phyloP scores from a whole-genome alignment of 2,329 filamentous ascomycete genomes.

The Penicillium freii region DNA sequence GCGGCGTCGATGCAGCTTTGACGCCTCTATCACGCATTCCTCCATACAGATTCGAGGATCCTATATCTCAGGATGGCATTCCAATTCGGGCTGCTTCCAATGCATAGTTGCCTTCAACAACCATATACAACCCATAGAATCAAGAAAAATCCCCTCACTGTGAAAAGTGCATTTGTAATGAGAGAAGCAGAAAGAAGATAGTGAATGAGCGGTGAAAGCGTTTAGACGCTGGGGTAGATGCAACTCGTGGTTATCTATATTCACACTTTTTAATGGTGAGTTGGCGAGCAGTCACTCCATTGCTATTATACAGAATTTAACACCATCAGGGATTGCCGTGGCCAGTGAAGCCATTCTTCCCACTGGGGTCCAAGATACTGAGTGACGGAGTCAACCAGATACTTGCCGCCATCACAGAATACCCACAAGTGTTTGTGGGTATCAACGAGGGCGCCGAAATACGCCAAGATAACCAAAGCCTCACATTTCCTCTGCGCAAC shows the following conservation, averaged over 20 bases:
- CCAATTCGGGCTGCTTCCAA: too few species aligned
- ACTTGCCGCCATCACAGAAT: conserved; percentile 32
- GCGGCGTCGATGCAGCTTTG: too few species aligned
- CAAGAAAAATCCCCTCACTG: too few species aligned
- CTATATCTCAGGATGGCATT: too few species aligned
- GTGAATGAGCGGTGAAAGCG: too few species aligned
- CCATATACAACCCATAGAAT: too few species aligned
- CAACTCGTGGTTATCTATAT: neutral
- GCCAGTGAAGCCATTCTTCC: conserved; percentile 31
- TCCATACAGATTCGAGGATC: too few species aligned
- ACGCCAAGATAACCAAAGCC: conserved; percentile 40
- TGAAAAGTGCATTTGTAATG: too few species aligned
- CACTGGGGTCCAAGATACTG: conserved; percentile 27
- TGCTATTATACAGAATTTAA: neutral
- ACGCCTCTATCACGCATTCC: too few species aligned
- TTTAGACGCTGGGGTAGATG: too few species aligned
- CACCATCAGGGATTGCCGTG: neutral
- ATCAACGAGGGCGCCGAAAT: conserved; percentile 41
- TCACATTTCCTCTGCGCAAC: conserved; percentile 35
- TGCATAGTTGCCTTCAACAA: too few species aligned
- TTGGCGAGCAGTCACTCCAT: neutral
- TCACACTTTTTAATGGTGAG: neutral
- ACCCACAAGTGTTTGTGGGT: conserved; percentile 35
- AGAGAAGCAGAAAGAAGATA: too few species aligned
- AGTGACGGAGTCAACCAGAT: conserved; percentile 25